Evolutionary conservation across 148 eudicot genomes (phyloP), one percentile per base, ranked within the genome.

Genomic region (Vaccinium darrowii): DNA sequence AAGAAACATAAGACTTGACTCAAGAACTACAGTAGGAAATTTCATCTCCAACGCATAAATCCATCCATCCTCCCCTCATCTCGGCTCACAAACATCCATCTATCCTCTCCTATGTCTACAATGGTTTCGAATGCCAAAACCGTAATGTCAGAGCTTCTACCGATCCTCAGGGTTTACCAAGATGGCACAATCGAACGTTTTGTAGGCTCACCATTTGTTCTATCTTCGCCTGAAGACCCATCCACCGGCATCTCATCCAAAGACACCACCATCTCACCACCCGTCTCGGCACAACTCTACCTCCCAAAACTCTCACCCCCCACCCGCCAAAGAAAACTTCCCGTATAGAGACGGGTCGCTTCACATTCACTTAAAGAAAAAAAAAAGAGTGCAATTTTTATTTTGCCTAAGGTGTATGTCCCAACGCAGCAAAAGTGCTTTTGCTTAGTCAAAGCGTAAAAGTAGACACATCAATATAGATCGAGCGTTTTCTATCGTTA

Each of bases 111-210:
- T 57, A 16, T 33, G 53, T 30, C 25, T 69, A 69, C 15, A 62
- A 79, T 76, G 76, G 82, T 15, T 53, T 51, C 60, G 78, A 62
- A 73, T 62, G 51, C 82, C 39, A 84, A 86, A 76, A 84, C 89
- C 8, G 75, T 88, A 11, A 78, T 79, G 12, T 23, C 75, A 0
- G 92, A 91, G 50, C 84, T 90, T 74, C 75, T 53, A 5, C 90
- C 90, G 1, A 3, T 89, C 82, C 74, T 90, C 67, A 78, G 85
- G n/a, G 88, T 90, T 43, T 84, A 85, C 89, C 88, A 83, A 81
- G 87, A 92, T 47, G 94, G 94, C 79, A 82, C 85, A 8, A 86
- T 90, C 3, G 90, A 89, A 53, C 85, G 92, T 0, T 74, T 90
- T 13, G 14, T 86, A 39, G 83, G 73, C 51, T 83, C 89, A 4